Conservation (phyloP, 805 yeast genomes). For the Wickerhamomyces bovis region DNA sequence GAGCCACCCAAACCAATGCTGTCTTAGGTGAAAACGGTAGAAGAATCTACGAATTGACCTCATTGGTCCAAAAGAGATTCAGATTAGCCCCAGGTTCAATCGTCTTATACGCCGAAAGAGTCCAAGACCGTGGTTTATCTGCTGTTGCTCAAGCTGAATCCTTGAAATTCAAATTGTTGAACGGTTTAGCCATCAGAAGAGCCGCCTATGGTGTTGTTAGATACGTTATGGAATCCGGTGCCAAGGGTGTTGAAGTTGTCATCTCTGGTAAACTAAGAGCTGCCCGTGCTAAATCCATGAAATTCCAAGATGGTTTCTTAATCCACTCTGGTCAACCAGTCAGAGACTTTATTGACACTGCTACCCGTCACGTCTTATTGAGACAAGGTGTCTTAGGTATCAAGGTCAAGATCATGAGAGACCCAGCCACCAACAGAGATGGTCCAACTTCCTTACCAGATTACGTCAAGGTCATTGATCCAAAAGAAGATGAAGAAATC, state of each 20-base stretch:
- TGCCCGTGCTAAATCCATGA: constrained; percentile 99
- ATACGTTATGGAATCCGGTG: constrained; percentile 99
- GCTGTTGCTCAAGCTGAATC: constrained; percentile 99
- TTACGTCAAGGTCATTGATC: constrained; percentile 85
- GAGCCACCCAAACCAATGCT: constrained; percentile 98
- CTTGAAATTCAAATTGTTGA: constrained; percentile 93
- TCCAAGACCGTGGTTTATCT: constrained; percentile 98
- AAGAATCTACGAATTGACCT: constrained; percentile 97
- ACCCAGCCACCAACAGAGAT: constrained; percentile 79
- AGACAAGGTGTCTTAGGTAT: constrained; percentile 99
- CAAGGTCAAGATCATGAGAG: constrained; percentile 99
- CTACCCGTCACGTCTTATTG: constrained; percentile 98
- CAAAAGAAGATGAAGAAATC: constrained; percentile 86
- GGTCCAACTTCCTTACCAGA: constrained; percentile 96
- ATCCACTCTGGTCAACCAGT: constrained; percentile 99
- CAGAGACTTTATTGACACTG: constrained; percentile 95
- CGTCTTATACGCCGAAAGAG: constrained; percentile 96
- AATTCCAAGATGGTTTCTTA: constrained; percentile 99
- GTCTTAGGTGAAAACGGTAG: constrained; percentile 99
- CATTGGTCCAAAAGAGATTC: constrained; percentile 98
- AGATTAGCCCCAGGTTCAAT: constrained; percentile 89
- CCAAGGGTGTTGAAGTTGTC: constrained; percentile 99
- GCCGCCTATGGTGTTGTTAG: constrained; percentile 99
- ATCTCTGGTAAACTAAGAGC: constrained; percentile 99
- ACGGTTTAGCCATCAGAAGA: constrained; percentile 99